Evolutionary conservation across 306 rosid genomes (phyloP).

Genomic region (Dryas drummondii): DNA sequence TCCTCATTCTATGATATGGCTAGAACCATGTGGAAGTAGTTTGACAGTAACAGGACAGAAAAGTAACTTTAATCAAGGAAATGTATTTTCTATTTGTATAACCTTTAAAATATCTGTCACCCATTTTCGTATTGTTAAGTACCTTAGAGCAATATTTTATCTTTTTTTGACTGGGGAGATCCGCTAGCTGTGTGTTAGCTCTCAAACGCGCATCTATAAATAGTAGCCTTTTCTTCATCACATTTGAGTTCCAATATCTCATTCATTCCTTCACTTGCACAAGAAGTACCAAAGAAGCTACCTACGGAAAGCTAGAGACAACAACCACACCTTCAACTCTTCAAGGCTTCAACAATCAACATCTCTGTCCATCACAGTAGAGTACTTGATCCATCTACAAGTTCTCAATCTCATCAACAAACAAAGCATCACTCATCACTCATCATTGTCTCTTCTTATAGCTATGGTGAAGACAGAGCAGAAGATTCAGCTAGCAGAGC

Average conservation of each 20-base stretch:
- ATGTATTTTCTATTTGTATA: constrained; percentile 16
- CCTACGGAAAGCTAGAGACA: constrained; percentile 3
- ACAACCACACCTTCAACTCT: constrained; percentile 5
- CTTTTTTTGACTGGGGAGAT: constrained; percentile 37
- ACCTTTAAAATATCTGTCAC: constrained; percentile 56
- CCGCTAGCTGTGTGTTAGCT: constrained; percentile 24
- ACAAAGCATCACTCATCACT: too few relatives aligned
- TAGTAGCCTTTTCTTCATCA: constrained; percentile 26
- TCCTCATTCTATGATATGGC: too few relatives aligned
- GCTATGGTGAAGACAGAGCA: constrained; percentile 76
- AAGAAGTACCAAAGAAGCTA: constrained; percentile 16
- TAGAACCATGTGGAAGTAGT: neutral
- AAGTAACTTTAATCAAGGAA: constrained; percentile 17
- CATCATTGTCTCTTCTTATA: neutral
- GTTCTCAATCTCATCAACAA: neutral
- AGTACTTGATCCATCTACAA: too few relatives aligned
- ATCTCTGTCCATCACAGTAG: neutral
- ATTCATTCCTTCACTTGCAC: constrained; percentile 37
- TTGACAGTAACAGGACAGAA: constrained; percentile 6
- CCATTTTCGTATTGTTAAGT: constrained; percentile 21
- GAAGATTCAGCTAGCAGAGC: constrained; percentile 42
- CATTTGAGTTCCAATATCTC: constrained; percentile 30
- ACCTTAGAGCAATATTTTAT: constrained; percentile 17
- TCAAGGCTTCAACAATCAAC: constrained; percentile 19
- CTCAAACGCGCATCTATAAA: constrained; percentile 60